Evolutionary conservation across 2,329 filamentous ascomycete genomes (phyloP).

Genomic region (Colletotrichum somersetense): DNA sequence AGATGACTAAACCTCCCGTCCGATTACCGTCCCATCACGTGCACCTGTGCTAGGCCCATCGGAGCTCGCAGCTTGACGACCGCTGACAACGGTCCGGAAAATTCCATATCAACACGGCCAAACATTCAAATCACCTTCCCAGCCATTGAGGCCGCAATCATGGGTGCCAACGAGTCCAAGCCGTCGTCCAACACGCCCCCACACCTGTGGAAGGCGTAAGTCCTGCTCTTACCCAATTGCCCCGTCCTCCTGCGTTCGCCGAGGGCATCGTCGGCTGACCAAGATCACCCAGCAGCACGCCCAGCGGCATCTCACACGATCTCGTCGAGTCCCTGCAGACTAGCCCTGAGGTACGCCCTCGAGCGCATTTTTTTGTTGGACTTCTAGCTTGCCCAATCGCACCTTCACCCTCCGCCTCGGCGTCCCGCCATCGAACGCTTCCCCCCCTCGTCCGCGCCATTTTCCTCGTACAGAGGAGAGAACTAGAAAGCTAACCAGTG

Average conservation of each 20-base stretch:
- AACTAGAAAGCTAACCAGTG: slow-evolving; percentile 8
- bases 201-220: slow-evolving; percentile 69
- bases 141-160: slow-evolving; percentile 54
- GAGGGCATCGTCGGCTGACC: slow-evolving; percentile 30
- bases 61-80: slow-evolving; percentile 43
- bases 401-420: neutral
- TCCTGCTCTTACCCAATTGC: slow-evolving; percentile 37
- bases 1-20: neutral
- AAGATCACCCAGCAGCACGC: slow-evolving; percentile 54
- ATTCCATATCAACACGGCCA: slow-evolving; percentile 43
- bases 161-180: slow-evolving; percentile 71
- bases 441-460: slow-evolving; percentile 11
- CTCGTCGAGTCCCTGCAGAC: slow-evolving; percentile 86
- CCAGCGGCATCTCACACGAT: slow-evolving; percentile 78
- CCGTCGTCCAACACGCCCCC: slow-evolving; percentile 57
- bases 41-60: slow-evolving; percentile 34
- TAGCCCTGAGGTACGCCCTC: slow-evolving; percentile 81
- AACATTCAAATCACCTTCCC: slow-evolving; percentile 37
- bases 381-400: neutral
- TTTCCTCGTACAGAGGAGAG: neutral
- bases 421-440: neutral
- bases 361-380: neutral
- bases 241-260: slow-evolving; percentile 1
- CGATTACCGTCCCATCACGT: slow-evolving; percentile 14
- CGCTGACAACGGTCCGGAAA: slow-evolving; percentile 41